Base-by-base conservation (phyloP, 495 filamentous ascomycete species). In the Aspergillus baeticus region DNA sequence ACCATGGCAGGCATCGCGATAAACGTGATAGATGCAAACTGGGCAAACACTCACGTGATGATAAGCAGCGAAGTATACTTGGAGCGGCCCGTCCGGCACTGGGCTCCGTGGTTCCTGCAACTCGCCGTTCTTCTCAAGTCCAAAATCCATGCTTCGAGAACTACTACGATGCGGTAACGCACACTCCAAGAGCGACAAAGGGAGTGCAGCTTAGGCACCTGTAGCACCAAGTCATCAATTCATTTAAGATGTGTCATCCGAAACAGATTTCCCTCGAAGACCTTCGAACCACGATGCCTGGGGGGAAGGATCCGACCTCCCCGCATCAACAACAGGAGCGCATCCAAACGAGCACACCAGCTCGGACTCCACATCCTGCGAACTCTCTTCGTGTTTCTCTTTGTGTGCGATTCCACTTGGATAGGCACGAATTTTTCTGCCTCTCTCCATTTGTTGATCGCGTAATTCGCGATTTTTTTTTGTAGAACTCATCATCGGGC, bases 361-460 rank as follows among this genome's bases (percentile, higher is more conserved):
- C 26, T 29, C 26, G 26, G 26, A 29, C 26, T 29, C 26, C 26
- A 29, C 26, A 29, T 29, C 26, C 26, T 8, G 26, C 26, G 26
- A 29, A 29, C 26, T 3, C 26, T 29, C 26, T 29, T 29, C 26
- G 26, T 29, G 26, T 29, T 29, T 29, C 26, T 29, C 26, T 29
- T 29, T 29, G 26, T 29, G 26, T 29, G 26, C 8, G 26, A 47
- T 31, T 31, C 23, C n/a, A 51, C 15, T 34, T 29, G 8, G 11
- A n/a, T 55, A 55, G 53, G 53, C 35, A 55, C 31, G 44, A 55
- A 55, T 42, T 20, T 49, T 55, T 55, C 53, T 55, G 44, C 53
- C 53, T 53, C 21, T 48, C 21, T 29, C 26, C 26, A 8, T 29
- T 29, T 29, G 26, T 29, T 4, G 11, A 3, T 13, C 31, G 29